Evolutionary conservation across 257 asterid genomes (phyloP).

Genomic region (Ehretia macrophylla): DNA sequence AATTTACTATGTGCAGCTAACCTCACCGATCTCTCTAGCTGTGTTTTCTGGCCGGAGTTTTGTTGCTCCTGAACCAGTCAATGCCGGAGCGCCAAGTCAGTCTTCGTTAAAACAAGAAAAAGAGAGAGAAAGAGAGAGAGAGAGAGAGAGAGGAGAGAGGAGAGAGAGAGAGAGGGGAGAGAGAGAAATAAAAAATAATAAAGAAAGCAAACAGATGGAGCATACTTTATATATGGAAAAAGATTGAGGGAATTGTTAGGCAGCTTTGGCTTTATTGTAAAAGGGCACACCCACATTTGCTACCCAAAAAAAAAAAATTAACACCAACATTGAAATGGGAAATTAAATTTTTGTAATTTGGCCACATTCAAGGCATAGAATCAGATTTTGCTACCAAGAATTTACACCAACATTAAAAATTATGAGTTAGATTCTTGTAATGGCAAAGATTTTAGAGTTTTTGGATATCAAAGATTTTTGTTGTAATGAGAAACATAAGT

Average conservation of each 20-base stretch:
- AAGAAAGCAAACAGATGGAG: constrained; percentile 6
- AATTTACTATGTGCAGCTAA: constrained; percentile 22
- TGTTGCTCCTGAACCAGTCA: constrained; percentile 36
- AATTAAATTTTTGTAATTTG: background rate
- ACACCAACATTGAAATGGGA: background rate
- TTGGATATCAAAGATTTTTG: background rate
- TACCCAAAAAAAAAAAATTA: background rate
- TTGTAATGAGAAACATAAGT: no score
- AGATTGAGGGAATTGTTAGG: background rate
- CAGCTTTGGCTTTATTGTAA: background rate
- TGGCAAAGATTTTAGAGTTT: background rate
- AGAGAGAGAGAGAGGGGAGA: no score
- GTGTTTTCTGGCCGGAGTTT: constrained; percentile 33
- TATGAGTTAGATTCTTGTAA: background rate
- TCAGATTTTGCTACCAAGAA: constrained; percentile 14
- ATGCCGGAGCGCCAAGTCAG: constrained; percentile 62
- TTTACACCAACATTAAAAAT: constrained; percentile 8
- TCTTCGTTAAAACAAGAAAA: constrained; percentile 29
- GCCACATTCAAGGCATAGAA: constrained; percentile 23
- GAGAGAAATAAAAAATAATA: constrained; percentile 6
- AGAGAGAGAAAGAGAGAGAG: constrained; percentile 26
- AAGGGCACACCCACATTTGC: background rate
- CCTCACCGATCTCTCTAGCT: constrained; percentile 52
- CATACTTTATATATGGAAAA: background rate
- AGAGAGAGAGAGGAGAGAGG: constrained; percentile 14